A percentile compares a stretch with the other conserved stretches of the same genome.
Evolutionary conservation across 192 early-diverging fungal species (phyloP).

Genomic region (Lunasporangiospora selenospora): DNA sequence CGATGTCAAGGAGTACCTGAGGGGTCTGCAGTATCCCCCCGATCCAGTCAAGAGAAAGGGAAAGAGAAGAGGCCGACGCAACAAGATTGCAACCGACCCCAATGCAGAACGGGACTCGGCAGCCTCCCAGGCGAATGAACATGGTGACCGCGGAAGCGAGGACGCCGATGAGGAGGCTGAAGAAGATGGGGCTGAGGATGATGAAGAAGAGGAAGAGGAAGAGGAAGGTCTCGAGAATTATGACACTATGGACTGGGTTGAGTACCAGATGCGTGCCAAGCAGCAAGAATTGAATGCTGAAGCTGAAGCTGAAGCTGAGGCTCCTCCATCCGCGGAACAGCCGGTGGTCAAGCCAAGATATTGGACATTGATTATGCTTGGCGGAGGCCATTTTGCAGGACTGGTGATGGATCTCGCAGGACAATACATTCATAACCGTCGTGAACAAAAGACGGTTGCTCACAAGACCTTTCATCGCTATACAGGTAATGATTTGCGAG

Average conservation of each 20-base stretch:
- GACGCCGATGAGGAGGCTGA: constrained; percentile 3
- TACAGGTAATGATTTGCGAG: constrained; percentile 67
- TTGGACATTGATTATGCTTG: constrained; percentile 84
- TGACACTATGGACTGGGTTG: constrained; percentile 25
- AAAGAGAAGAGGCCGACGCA: constrained; percentile 17
- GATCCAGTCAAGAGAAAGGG: constrained; percentile 10
- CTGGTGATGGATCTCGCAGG: constrained; percentile 77
- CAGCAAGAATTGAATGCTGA: constrained; percentile 4
- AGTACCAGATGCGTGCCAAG: constrained; percentile 28
- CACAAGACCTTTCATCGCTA: constrained; percentile 98
- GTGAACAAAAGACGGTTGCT: constrained; percentile 58
- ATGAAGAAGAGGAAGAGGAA: constrained; percentile 17
- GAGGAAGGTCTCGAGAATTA: constrained; percentile 6
- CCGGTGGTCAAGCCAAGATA: constrained; percentile 28
- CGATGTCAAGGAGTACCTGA: constrained; percentile 21
- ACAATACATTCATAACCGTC: constrained; percentile 27
- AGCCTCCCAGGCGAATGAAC: background rate
- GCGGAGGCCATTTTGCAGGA: constrained; percentile 93
- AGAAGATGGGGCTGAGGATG: constrained; percentile 6
- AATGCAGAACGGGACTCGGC: background rate
- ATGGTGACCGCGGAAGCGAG: background rate
- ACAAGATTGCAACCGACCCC: background rate
- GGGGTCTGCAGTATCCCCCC: constrained; percentile 12
- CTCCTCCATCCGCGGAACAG: background rate
- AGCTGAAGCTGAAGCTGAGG: background rate